Percentiles rank a stretch among this genome's conserved stretches.
phyloP scores from a whole-genome alignment of 345 rosid species.

The Bretschneidera sinensis region DNA sequence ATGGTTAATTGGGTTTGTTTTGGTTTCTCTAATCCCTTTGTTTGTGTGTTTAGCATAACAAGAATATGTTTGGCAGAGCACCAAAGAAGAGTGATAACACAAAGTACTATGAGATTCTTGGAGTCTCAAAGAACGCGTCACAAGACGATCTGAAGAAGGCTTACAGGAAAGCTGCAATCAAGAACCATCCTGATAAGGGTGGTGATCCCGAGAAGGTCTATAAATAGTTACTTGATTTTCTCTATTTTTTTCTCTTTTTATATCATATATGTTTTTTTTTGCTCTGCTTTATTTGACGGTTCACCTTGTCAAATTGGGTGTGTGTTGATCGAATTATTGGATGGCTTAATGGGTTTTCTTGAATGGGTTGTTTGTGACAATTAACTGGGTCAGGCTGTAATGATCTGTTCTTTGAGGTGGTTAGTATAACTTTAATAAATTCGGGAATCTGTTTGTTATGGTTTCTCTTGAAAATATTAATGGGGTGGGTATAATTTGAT shows the following conservation, averaged over 20 bases:
- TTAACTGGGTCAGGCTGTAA: not conserved
- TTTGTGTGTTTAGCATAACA: not conserved
- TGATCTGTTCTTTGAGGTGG: not conserved
- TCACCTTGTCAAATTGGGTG: not conserved
- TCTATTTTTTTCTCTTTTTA: not conserved
- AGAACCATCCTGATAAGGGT: conserved; percentile 73
- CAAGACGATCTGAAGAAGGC: conserved; percentile 71
- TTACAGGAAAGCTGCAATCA: conserved; percentile 60
- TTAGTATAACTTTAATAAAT: too few species aligned
- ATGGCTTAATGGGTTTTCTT: not conserved
- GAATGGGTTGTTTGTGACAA: not conserved
- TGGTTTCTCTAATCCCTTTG: not conserved
- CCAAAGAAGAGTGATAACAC: conserved; percentile 67
- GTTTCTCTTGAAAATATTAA: too few species aligned
- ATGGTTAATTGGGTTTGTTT: not conserved
- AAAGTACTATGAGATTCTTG: conserved; percentile 60
- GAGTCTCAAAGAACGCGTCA: conserved; percentile 47
- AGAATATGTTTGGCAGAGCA: conserved; percentile 48
- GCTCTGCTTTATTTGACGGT: too few species aligned
- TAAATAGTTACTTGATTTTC: too few species aligned
- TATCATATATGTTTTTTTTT: not conserved
- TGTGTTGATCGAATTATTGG: not conserved
- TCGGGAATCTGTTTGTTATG: too few species aligned
- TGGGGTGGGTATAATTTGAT: too few species aligned
- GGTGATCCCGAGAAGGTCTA: conserved; percentile 68